Conservation (phyloP, 2,329 filamentous ascomycete genomes). For the Dactylellina haptotyla region DNA sequence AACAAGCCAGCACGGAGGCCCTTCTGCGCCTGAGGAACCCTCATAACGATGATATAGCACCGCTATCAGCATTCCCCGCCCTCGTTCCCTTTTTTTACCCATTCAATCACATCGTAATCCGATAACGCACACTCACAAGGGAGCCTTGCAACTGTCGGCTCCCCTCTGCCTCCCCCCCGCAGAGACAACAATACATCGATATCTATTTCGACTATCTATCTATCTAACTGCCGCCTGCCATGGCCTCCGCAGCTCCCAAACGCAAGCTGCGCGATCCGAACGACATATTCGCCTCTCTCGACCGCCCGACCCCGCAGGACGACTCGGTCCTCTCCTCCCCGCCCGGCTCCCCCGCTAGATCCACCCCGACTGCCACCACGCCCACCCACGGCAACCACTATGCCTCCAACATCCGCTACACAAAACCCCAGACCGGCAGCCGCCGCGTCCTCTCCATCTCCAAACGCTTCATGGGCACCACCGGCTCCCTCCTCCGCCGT, state of each 20-base stretch:
- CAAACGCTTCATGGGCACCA: slow-evolving; percentile 49
- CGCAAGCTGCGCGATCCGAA: slow-evolving; percentile 48
- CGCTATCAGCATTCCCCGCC: slow-evolving; percentile 1
- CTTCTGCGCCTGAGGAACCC: not conserved
- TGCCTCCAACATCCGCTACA: slow-evolving; percentile 32
- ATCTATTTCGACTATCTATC: no score
- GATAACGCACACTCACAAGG: no score
- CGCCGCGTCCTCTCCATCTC: slow-evolving; percentile 49
- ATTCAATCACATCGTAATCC: not conserved
- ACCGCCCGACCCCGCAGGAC: slow-evolving; percentile 27
- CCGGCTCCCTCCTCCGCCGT: slow-evolving; percentile 48
- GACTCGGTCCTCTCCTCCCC: slow-evolving; percentile 15
- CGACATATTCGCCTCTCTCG: slow-evolving; percentile 43
- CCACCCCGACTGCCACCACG: slow-evolving; percentile 14
- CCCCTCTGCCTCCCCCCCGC: no score
- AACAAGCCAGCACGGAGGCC: not conserved
- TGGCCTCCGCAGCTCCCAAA: slow-evolving; percentile 38
- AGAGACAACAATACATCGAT: no score
- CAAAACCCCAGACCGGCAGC: slow-evolving; percentile 45
- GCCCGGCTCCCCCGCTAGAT: slow-evolving; percentile 10
- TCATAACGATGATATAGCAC: slow-evolving; percentile 24
- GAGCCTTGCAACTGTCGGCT: no score
- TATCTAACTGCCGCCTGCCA: not conserved
- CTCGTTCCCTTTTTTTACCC: not conserved
- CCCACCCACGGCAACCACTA: not conserved